Evolutionary conservation across 345 rosid genomes (phyloP).

Genomic region (Streptanthus diversifolius): DNA sequence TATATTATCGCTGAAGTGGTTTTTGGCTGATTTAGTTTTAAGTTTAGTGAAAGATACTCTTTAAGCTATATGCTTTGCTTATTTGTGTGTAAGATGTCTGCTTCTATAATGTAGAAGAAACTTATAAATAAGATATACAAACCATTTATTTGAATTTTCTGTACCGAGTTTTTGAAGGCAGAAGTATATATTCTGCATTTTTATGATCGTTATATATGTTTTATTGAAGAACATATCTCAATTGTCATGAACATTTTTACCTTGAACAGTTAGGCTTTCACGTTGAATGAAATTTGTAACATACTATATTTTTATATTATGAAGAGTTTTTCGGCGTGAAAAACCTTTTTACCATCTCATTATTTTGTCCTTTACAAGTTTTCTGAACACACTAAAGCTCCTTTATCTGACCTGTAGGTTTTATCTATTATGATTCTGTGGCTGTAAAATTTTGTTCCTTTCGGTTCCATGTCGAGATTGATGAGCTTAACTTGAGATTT

Average conservation of each 20-base stretch:
- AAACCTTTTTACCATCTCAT: neutral
- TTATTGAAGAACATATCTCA: neutral
- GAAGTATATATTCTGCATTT: neutral
- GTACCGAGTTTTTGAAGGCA: neutral
- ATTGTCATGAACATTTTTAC: neutral
- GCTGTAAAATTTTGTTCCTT: neutral
- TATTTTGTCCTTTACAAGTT: neutral
- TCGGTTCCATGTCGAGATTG: neutral
- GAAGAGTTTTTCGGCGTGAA: neutral
- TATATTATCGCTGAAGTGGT: neutral
- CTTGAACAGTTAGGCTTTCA: neutral
- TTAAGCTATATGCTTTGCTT: neutral
- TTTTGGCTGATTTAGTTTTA: neutral
- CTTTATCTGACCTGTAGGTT: neutral
- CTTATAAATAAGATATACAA: neutral
- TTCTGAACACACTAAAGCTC: neutral
- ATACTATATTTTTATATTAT: neutral
- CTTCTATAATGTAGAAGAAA: neutral
- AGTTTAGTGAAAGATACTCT: neutral
- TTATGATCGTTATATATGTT: neutral
- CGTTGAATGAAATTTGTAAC: neutral
- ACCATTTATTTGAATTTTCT: neutral
- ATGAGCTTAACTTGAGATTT: neutral
- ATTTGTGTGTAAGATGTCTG: neutral
- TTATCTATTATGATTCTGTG: neutral